Conservation (phyloP, 2,329 filamentous ascomycete genomes). For the Colletotrichum sp. region DNA sequence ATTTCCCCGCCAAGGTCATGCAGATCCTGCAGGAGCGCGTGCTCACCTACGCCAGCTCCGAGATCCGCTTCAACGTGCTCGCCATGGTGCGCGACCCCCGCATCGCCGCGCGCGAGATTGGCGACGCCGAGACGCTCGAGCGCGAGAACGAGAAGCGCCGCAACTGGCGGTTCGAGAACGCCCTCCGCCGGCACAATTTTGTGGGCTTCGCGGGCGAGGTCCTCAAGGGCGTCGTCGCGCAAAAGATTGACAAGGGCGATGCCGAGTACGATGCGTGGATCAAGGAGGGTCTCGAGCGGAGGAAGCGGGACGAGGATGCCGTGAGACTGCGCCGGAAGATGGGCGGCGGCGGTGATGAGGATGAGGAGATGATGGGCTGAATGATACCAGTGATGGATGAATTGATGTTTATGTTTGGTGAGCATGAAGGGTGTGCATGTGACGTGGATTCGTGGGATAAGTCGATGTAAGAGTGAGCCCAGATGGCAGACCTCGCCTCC, state of each 20-base stretch:
- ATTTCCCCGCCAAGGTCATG: conserved; percentile 83
- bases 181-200: conserved; percentile 90
- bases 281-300: conserved; percentile 67
- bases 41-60: conserved; percentile 79
- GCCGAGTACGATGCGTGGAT: conserved; percentile 77
- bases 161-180: conserved; percentile 95
- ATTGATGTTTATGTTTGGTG: not conserved
- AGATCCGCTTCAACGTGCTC: conserved; percentile 96
- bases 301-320: conserved; percentile 33
- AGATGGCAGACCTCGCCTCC: not conserved
- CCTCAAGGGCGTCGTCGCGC: conserved; percentile 80
- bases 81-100: conserved; percentile 89
- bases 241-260: conserved; percentile 70
- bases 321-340: conserved; percentile 21
- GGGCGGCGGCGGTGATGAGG: conserved; percentile 17
- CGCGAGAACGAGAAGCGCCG: conserved; percentile 83
- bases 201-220: conserved; percentile 93
- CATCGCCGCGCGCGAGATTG: conserved; percentile 77
- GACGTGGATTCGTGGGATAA: not conserved
- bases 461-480: not conserved
- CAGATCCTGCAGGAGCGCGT: conserved; percentile 86
- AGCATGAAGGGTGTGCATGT: not conserved
- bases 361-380: conserved; percentile 21
- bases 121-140: conserved; percentile 79
- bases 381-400: conserved; percentile 10